Base-by-base conservation (phyloP, 345 rosid genomes). In the Moringa oleifera region DNA sequence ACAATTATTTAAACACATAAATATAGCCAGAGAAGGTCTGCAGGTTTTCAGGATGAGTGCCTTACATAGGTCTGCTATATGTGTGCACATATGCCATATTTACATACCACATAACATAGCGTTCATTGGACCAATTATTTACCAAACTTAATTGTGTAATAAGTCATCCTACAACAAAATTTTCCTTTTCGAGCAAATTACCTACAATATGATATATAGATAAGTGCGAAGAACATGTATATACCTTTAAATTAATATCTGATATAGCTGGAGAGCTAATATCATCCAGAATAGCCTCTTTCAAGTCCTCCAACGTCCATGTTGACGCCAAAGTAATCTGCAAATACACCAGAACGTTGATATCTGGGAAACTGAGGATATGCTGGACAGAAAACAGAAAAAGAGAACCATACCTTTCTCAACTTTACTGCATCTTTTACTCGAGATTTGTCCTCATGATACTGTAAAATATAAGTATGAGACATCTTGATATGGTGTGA, bases 271-370 rank as follows among this genome's bases (percentile, higher is more conserved):
- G 73, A 55, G 71, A 67, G 71, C 73, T 66, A 53, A 75, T 51
- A 71, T 76, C 87, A 70, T 85, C 86, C 10, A 73, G 62, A 74
- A 88, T 55, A 55, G 91, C 79, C 64, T 76, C 81, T 84, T 80
- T 88, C 58, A 94, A 77, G 70, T 86, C 95, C 63, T 90, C 96
- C 54, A 85, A 49, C 8, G 88, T 81, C 82, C 90, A 83, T 51
- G 86, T 82, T 68, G 88, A 66, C 21, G 79, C 69, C 62, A 94
- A 52, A 23, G 73, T 55, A 68, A 89, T 75, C 98, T 92, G 71
- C 54, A 71, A 73, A 65, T 31, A 28, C 58, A 67, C 49, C 36
- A 73, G 72, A 65, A 58, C 37, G 47, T 73, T 51, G 76, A 71
- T 46, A 65, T 71, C 59, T 51, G 28, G 24, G 59, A 75, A 62